phyloP scores from a whole-genome alignment of 1,139 yeast genomes.

The Hyphopichia pseudoburtonii region DNA sequence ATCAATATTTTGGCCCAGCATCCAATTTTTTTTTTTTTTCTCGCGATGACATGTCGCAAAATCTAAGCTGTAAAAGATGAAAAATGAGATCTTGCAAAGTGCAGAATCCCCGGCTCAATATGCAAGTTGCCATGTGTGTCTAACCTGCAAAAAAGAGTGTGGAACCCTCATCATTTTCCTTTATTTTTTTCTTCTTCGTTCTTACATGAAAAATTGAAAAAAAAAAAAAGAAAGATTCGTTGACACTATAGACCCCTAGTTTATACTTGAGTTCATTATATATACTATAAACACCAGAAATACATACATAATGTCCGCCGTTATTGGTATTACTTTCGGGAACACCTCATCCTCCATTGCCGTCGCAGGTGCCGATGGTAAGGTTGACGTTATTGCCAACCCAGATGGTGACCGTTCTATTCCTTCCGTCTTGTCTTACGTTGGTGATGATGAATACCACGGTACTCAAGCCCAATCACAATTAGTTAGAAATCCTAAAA shows the following conservation, averaged over 20 bases:
- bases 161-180: constrained; percentile 1
- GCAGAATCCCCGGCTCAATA: no score
- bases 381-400: constrained; percentile 96
- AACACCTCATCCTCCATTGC: constrained; percentile 96
- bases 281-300: background rate
- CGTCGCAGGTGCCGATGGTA: constrained; percentile 81
- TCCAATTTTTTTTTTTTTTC: no score
- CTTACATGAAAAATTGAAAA: constrained; percentile 1
- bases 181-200: no score
- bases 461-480: constrained; percentile 96
- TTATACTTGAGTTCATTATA: no score
- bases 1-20: no score
- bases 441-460: constrained; percentile 93
- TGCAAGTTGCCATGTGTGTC: no score
- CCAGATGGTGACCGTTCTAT: constrained; percentile 99
- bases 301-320: constrained; percentile 39
- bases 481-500: constrained; percentile 82
- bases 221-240: background rate
- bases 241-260: no score
- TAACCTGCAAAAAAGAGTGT: background rate
- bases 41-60: background rate
- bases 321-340: constrained; percentile 95
- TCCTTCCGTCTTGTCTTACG: constrained; percentile 89
- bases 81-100: no score
- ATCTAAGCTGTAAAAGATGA: no score